Evolutionary conservation across 2,329 filamentous ascomycete species (phyloP).

Genomic region (Myriosclerotinia scirpicola): DNA sequence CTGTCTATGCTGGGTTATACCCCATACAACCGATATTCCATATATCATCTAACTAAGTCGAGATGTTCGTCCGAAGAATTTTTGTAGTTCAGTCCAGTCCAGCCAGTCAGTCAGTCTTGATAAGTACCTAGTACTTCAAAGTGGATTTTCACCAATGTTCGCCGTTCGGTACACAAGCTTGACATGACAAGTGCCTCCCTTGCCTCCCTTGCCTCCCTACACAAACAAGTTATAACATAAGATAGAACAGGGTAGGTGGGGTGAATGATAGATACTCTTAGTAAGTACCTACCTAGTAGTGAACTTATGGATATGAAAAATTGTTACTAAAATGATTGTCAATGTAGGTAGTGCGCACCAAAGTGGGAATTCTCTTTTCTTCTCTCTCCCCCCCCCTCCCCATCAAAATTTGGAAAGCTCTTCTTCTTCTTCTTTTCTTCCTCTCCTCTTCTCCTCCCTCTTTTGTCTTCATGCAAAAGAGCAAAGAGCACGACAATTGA

Average conservation of each 20-base stretch:
- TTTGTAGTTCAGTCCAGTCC: background rate
- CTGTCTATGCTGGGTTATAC: background rate
- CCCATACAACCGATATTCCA: background rate
- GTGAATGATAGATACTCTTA: no score
- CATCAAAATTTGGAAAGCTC: background rate
- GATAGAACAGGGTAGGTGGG: no score
- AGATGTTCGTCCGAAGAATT: background rate
- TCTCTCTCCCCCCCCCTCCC: no score
- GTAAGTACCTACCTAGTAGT: no score
- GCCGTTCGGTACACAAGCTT: no score
- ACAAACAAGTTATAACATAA: no score
- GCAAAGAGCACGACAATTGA: background rate
- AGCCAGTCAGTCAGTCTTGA: no score
- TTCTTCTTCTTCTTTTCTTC: no score
- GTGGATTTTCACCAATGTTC: background rate
- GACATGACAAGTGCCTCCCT: no score
- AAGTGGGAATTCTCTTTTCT: constrained; percentile 10
- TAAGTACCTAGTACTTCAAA: background rate
- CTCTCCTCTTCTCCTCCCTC: background rate
- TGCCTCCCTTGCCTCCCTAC: no score
- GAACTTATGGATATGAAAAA: background rate
- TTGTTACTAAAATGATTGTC: constrained; percentile 3
- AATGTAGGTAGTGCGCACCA: constrained; percentile 1
- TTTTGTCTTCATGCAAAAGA: background rate
- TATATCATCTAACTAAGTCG: background rate